Evolutionary conservation across 345 rosid species (phyloP).

Genomic region (Viola odorata): DNA sequence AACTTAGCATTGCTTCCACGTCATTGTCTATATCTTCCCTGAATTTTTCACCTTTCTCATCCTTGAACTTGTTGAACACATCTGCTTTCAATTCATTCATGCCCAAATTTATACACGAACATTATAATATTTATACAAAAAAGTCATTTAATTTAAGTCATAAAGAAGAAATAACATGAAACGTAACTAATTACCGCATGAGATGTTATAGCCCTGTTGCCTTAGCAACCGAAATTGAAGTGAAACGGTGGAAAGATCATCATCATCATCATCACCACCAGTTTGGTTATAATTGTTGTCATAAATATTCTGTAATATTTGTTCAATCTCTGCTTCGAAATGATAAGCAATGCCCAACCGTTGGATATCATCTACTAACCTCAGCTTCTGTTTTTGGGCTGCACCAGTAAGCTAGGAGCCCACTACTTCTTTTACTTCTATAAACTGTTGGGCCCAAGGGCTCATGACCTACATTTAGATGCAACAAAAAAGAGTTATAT

Average conservation of each 20-base stretch:
- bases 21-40: slow-evolving; percentile 4
- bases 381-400: neutral
- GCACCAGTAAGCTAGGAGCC: too few species aligned
- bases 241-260: neutral
- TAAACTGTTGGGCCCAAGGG: too few species aligned
- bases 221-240: neutral
- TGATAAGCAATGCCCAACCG: neutral
- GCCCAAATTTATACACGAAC: neutral
- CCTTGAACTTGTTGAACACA: slow-evolving; percentile 24
- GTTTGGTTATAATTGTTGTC: neutral
- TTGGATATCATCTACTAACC: neutral
- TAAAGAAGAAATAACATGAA: neutral
- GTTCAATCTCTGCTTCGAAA: neutral
- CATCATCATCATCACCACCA: neutral
- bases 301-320: neutral
- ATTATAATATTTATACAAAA: neutral
- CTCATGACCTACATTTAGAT: too few species aligned
- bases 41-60: slow-evolving; percentile 14
- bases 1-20: slow-evolving; percentile 22
- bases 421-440: too few species aligned
- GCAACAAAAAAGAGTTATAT: too few species aligned
- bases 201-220: neutral
- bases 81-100: slow-evolving; percentile 12
- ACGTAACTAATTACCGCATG: neutral
- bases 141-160: too few species aligned